These are phyloP conservation scores for Hemileccinum rubropunctum DNA, from an alignment of 768 basidiomycete genomes.

Conservation along the genomic window DNA sequence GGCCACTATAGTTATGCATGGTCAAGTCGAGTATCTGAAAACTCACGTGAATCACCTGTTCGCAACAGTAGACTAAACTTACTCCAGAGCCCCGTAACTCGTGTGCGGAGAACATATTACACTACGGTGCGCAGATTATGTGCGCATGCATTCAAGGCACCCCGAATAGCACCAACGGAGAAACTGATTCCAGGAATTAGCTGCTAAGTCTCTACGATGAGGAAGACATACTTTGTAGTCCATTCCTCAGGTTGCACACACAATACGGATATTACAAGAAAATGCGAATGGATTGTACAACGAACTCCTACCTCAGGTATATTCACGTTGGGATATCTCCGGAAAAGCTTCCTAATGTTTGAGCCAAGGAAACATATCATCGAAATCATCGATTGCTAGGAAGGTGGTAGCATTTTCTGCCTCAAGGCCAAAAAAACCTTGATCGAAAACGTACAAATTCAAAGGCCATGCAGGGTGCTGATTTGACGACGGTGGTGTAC, in stretches of 20 bases:
- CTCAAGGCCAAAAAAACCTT: slow-evolving; percentile 35
- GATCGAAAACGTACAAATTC: slow-evolving; percentile 31
- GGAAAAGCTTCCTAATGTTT: slow-evolving; percentile 36
- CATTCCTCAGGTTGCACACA: slow-evolving; percentile 18
- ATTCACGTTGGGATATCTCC: neutral
- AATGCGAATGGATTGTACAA: neutral
- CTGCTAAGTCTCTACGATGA: slow-evolving; percentile 33
- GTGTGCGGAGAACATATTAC: slow-evolving; percentile 28
- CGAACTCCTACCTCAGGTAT: neutral
- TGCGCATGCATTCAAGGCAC: slow-evolving; percentile 37
- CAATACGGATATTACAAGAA: neutral
- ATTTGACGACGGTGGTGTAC: slow-evolving; percentile 1
- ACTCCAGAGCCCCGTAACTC: slow-evolving; percentile 37
- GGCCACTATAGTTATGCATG: slow-evolving; percentile 35
- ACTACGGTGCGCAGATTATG: slow-evolving; percentile 42
- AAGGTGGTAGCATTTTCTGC: slow-evolving; percentile 23
- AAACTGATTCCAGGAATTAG: slow-evolving; percentile 27
- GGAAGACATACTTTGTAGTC: slow-evolving; percentile 34
- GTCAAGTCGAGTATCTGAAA: slow-evolving; percentile 34
- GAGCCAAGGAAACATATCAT: slow-evolving; percentile 34
- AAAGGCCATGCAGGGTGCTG: neutral
- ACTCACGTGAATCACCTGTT: neutral
- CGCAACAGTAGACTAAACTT: slow-evolving; percentile 5
- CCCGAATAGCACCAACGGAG: slow-evolving; percentile 33
- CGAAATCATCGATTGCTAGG: slow-evolving; percentile 30